Evolutionary conservation across 1,284 basidiomycete genomes (phyloP), one percentile per base, ranked within the genome.

Genomic region (Stygiomarasmius scandens): DNA sequence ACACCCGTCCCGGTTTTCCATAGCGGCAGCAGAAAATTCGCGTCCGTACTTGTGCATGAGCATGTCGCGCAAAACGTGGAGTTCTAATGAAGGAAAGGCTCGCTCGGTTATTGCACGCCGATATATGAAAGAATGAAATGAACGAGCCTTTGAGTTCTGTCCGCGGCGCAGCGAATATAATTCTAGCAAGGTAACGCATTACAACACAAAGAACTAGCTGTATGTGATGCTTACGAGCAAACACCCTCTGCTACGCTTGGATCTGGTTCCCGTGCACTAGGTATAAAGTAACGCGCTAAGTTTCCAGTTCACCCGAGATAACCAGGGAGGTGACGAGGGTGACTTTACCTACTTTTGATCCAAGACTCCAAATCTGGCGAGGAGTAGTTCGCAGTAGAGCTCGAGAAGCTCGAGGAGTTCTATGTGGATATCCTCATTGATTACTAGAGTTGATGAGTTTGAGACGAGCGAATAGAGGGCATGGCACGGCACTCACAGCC

Each of bases 31-130:
- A 11, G 92, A 84, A 67, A 90, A 95, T 22, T 96, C 94, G 20
- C 93, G 83, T 14, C 93, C 92, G 67, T 86, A 96, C 74, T 93
- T 97, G 73, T 95, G 90, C 90, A 96, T 93, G 56, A 99, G 83
- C 70, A 98, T 86, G 69, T 98, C 95, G 44, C 96, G 87, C 41
- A 98, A 76, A 36, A 94, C 78, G 65, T 97, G 93, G 34, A 99
- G 83, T 72, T 99, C 96, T 89, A 71, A 56, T 50, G 53, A 49
- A 11, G 24, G 43, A 45, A 46, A 54, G 47, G 24, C 55, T 49
- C 48, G 59, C 29, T 53, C 34, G 38, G 36, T 38, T 45, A 50
- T 25, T 46, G 25, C 47, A 56, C 53, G 36, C 6, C 36, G 44
- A 45, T 49, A 12, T 32, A 48, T 54, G 52, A 48, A 44, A 36